These are phyloP conservation scores for Leptographium wingfieldii DNA, from an alignment of 2,329 filamentous ascomycete species.

Conservation along the genomic window DNA sequence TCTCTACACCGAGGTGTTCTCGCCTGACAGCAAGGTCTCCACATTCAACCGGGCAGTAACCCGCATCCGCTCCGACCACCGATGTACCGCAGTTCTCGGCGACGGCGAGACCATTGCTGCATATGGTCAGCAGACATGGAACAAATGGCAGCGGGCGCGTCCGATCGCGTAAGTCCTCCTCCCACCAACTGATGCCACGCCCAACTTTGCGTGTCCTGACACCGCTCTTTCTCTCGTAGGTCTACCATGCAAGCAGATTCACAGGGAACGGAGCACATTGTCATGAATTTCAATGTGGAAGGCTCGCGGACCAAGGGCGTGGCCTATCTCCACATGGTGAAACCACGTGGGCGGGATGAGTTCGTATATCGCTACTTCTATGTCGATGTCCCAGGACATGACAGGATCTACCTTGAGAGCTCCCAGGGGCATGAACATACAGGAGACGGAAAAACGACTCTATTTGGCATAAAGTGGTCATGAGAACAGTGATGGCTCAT, in stretches of 20 bases:
- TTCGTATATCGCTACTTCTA: slow-evolving; percentile 72
- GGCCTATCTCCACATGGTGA: slow-evolving; percentile 68
- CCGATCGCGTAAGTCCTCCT: slow-evolving; percentile 40
- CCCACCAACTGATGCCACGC: neutral
- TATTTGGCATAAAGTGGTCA: slow-evolving; percentile 52
- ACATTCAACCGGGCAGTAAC: slow-evolving; percentile 82
- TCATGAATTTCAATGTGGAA: slow-evolving; percentile 79
- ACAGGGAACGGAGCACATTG: slow-evolving; percentile 65
- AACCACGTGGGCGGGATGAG: slow-evolving; percentile 47
- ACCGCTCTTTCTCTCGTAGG: slow-evolving; percentile 26
- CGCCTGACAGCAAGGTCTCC: slow-evolving; percentile 69
- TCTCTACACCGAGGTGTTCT: slow-evolving; percentile 72
- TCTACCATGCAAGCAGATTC: slow-evolving; percentile 57
- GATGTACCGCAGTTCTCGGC: slow-evolving; percentile 63
- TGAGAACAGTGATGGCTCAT: slow-evolving; percentile 10
- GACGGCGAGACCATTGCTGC: slow-evolving; percentile 63
- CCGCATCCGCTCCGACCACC: slow-evolving; percentile 58
- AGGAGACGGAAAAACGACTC: slow-evolving; percentile 25
- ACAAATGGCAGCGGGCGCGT: slow-evolving; percentile 62
- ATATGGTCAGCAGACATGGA: slow-evolving; percentile 68
- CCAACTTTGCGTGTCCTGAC: neutral
- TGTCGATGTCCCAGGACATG: slow-evolving; percentile 63
- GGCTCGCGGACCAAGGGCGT: slow-evolving; percentile 62
- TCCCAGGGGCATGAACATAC: slow-evolving; percentile 28
- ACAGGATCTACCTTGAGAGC: slow-evolving; percentile 53